Evolutionary conservation across 2,329 filamentous ascomycete species (phyloP).

Genomic region (Cladosporium colombiae): DNA sequence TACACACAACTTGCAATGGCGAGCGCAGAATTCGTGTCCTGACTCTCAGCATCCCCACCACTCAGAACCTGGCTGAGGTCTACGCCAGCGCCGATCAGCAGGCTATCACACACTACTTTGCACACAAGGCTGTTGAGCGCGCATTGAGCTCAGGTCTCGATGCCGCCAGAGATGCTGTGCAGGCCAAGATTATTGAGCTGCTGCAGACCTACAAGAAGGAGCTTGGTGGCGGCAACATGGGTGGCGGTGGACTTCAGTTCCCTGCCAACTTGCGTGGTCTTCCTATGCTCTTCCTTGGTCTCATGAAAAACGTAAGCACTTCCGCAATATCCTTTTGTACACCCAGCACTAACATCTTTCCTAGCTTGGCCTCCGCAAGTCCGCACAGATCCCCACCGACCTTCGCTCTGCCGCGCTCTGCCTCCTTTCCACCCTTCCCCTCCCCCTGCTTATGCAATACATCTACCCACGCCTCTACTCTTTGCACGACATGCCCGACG

Average conservation of each 20-base stretch:
- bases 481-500: constrained; percentile 94
- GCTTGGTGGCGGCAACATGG: constrained; percentile 91
- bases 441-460: constrained; percentile 89
- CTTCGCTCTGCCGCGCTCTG: constrained; percentile 90
- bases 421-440: constrained; percentile 86
- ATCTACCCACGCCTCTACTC: constrained; percentile 71
- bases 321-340: no score
- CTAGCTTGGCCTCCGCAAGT: constrained; percentile 78
- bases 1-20: constrained; percentile 97
- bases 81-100: constrained; percentile 95
- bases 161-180: constrained; percentile 83
- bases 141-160: constrained; percentile 84
- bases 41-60: constrained; percentile 90
- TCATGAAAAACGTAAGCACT: constrained; percentile 88
- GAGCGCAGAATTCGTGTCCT: constrained; percentile 93
- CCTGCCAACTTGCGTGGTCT: constrained; percentile 87
- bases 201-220: constrained; percentile 97
- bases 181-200: constrained; percentile 88
- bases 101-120: constrained; percentile 91
- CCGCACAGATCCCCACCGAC: constrained; percentile 89
- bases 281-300: constrained; percentile 84
- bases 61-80: constrained; percentile 82
- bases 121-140: constrained; percentile 94
- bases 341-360: constrained; percentile 31
- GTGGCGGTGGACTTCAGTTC: constrained; percentile 87